Percentiles rank a stretch among this genome's conserved stretches.
phyloP scores from a whole-genome alignment of 2,329 filamentous ascomycete genomes.

The Neofusicoccum sp. region DNA sequence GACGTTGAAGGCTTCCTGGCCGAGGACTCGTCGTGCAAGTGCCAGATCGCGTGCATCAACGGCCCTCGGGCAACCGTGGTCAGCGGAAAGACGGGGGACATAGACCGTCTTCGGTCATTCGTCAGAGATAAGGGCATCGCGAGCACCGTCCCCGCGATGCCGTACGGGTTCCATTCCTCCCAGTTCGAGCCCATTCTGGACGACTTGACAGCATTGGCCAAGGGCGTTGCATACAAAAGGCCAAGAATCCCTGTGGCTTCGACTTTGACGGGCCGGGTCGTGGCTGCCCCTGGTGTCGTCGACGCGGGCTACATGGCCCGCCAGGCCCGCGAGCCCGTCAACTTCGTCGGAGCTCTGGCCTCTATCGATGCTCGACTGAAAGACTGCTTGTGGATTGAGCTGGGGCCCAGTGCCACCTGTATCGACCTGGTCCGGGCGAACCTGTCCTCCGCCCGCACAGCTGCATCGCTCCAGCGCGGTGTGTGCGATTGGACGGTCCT shows the following conservation, averaged over 20 bases:
- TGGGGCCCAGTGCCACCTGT: constrained; percentile 50
- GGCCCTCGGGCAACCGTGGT: constrained; percentile 31
- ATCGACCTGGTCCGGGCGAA: constrained; percentile 35
- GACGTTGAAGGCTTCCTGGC: not conserved
- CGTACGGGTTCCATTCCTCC: constrained; percentile 27
- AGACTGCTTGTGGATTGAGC: constrained; percentile 43
- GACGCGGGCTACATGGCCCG: constrained; percentile 41
- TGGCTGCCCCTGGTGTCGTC: constrained; percentile 38
- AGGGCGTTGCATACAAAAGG: constrained; percentile 26
- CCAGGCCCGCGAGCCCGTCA: constrained; percentile 32
- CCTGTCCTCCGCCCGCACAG: constrained; percentile 11
- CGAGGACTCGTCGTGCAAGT: not conserved
- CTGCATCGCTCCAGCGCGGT: constrained; percentile 17
- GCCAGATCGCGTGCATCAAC: constrained; percentile 35
- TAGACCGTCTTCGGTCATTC: constrained; percentile 13
- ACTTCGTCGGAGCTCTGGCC: constrained; percentile 43
- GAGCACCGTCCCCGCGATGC: constrained; percentile 21
- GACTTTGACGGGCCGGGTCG: constrained; percentile 43
- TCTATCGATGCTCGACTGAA: no score
- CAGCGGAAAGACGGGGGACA: constrained; percentile 24
- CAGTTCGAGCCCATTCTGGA: constrained; percentile 45
- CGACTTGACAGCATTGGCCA: constrained; percentile 35
- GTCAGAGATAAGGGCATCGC: constrained; percentile 18
- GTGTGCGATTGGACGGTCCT: constrained; percentile 35
- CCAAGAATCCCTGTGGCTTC: constrained; percentile 42